A percentile compares a stretch with the other conserved stretches of the same genome.
phyloP scores from a whole-genome alignment of 345 rosid genomes.

The Gossypium longicalyx region DNA sequence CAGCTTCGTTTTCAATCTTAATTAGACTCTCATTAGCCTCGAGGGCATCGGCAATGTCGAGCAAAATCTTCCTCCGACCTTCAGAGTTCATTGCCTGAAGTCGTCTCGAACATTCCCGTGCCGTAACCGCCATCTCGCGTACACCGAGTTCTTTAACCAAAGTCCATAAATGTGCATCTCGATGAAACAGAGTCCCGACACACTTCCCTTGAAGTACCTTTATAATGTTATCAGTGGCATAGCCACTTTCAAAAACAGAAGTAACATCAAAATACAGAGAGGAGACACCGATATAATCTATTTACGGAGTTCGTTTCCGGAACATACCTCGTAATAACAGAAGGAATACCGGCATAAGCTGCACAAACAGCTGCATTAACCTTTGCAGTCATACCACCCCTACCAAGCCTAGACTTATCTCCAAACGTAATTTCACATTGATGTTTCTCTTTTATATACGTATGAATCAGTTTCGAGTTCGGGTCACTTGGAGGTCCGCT shows the following conservation, averaged over 20 bases:
- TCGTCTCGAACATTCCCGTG: slow-evolving; percentile 47
- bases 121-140: slow-evolving; percentile 49
- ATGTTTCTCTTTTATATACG: slow-evolving; percentile 55
- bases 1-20: slow-evolving; percentile 48
- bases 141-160: slow-evolving; percentile 31
- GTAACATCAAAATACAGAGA: not conserved
- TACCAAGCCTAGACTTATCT: slow-evolving; percentile 70
- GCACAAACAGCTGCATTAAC: slow-evolving; percentile 67
- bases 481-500: slow-evolving; percentile 76
- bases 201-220: slow-evolving; percentile 49
- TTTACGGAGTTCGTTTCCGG: not conserved
- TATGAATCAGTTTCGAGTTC: slow-evolving; percentile 53
- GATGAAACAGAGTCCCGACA: slow-evolving; percentile 49
- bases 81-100: slow-evolving; percentile 43
- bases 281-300: not conserved
- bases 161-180: slow-evolving; percentile 41
- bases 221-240: slow-evolving; percentile 36
- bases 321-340: slow-evolving; percentile 63
- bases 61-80: slow-evolving; percentile 43
- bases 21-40: slow-evolving; percentile 46
- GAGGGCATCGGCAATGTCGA: slow-evolving; percentile 43
- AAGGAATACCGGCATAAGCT: slow-evolving; percentile 61
- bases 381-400: slow-evolving; percentile 83
- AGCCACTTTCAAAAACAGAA: slow-evolving; percentile 36
- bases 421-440: slow-evolving; percentile 65